Evolutionary conservation across 2,329 filamentous ascomycete genomes (phyloP).

Genomic region (Pseudocercospora macadamiae): DNA sequence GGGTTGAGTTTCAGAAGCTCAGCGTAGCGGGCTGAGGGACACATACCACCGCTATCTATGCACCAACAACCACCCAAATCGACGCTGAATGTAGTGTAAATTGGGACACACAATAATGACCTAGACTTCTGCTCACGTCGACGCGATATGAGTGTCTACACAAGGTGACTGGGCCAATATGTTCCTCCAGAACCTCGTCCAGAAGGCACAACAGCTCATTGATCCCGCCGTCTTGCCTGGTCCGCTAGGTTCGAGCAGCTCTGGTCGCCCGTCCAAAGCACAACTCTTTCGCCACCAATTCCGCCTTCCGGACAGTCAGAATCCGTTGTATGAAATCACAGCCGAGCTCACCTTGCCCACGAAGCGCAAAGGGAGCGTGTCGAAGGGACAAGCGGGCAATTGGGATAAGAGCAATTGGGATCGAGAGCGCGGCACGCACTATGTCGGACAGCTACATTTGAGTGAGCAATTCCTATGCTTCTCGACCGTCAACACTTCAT

Average conservation of each 20-base stretch:
- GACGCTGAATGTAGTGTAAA: neutral
- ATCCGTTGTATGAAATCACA: slow-evolving; percentile 92
- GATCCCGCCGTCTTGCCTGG: slow-evolving; percentile 74
- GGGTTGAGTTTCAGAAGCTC: neutral
- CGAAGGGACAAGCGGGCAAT: slow-evolving; percentile 33
- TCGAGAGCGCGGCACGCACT: slow-evolving; percentile 66
- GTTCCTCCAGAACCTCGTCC: slow-evolving; percentile 80
- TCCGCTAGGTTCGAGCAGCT: slow-evolving; percentile 62
- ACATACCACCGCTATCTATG: neutral
- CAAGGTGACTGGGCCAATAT: slow-evolving; percentile 41
- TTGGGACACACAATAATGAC: neutral
- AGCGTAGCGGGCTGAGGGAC: neutral
- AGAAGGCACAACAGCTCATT: slow-evolving; percentile 84
- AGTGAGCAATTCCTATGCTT: slow-evolving; percentile 97
- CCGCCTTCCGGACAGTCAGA: slow-evolving; percentile 88
- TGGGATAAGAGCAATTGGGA: slow-evolving; percentile 69
- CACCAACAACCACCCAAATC: neutral
- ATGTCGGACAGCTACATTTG: slow-evolving; percentile 88
- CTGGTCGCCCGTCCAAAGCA: slow-evolving; percentile 87
- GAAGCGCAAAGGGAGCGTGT: slow-evolving; percentile 53
- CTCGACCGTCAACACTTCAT: slow-evolving; percentile 89
- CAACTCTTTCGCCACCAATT: slow-evolving; percentile 95
- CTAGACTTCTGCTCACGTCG: slow-evolving; percentile 1
- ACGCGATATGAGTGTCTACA: slow-evolving; percentile 21
- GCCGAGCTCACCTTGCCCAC: slow-evolving; percentile 86